Base-by-base conservation (phyloP, 2,329 filamentous ascomycete species). In the Colletotrichum higginsianum region DNA sequence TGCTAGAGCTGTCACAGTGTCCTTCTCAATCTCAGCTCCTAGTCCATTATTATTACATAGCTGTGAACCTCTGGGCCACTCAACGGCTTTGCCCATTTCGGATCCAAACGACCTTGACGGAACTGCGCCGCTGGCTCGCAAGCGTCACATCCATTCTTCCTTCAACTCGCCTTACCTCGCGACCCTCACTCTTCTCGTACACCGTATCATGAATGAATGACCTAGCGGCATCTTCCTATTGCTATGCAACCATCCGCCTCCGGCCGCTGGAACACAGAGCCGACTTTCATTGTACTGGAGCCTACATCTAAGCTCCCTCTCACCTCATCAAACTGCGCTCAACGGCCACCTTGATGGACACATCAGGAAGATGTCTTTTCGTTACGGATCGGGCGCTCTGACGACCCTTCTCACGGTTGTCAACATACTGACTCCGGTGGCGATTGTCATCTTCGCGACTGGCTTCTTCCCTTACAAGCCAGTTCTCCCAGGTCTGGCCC, bases 401-500 rank as follows among this genome's bases (percentile, higher is more conserved):
- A 55, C 56, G 50, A 30, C 47, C 62, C 79, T 88, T 73, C 88
- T 95, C 72, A 79, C 88, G 62, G 82, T 90, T 74, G 92, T 94
- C 77, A 98, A 98, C 81, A 67, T 95, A 42, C 83, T 98, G 72
- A 90, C 98, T 55, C 93, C 94, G 3, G 79, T 93, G 66, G 92
- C 94, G 57, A 90, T 95, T 74, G 76, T 93, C 65, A 82, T 92
- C 74, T 98, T 98, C 81, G 95, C 94, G 35, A 90, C 91, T 42
- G 96, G 96, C 16, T 99, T 99, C 87, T 99, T 99, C 79, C 96
- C 96, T 9, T 98, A 98, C 83, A 99, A 99, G 79, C 95, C 96
- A 3, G 93, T 98, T 75, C 87, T 99, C 58, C 91, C 95, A 13
- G 96, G 96, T 4, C 85, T 98, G 57, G 95, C 96, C 12, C 85